Evolutionary conservation across 257 asterid species (phyloP).

Genomic region (Primulina eburnea): DNA sequence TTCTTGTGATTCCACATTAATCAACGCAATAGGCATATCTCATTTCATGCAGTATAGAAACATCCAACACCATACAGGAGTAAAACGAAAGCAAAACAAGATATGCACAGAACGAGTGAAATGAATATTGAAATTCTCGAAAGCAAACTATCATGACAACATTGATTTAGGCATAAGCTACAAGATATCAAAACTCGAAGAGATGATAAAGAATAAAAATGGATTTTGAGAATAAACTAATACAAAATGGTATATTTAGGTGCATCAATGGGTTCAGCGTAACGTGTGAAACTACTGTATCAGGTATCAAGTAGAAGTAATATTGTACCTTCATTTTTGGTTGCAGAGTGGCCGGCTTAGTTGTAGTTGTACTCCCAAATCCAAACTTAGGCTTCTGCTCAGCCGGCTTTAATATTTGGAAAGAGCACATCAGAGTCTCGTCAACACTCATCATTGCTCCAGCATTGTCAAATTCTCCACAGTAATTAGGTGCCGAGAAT

Average conservation of each 20-base stretch:
- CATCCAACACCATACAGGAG: background rate
- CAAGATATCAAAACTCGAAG: background rate
- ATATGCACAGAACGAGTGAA: background rate
- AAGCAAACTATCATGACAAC: background rate
- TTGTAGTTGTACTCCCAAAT: slow-evolving; percentile 57
- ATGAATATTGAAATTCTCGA: background rate
- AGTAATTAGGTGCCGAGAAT: slow-evolving; percentile 81
- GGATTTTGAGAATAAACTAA: background rate
- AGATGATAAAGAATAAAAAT: background rate
- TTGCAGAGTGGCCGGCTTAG: slow-evolving; percentile 51
- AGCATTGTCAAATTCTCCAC: slow-evolving; percentile 80
- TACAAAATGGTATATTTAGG: background rate
- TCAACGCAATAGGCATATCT: background rate
- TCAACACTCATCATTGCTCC: slow-evolving; percentile 91
- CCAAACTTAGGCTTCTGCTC: slow-evolving; percentile 73
- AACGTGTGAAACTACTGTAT: background rate
- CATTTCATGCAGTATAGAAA: background rate
- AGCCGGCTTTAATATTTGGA: slow-evolving; percentile 73
- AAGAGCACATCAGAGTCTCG: slow-evolving; percentile 80
- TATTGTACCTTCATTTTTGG: slow-evolving; percentile 54
- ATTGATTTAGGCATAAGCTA: background rate
- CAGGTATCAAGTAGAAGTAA: slow-evolving; percentile 11
- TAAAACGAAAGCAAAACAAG: background rate
- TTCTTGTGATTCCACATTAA: background rate
- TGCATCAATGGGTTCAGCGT: background rate